Evolutionary conservation across 108 stramenopile genomes (phyloP), one percentile per base, ranked within the genome.

Genomic region (Cyclotella atomus): DNA sequence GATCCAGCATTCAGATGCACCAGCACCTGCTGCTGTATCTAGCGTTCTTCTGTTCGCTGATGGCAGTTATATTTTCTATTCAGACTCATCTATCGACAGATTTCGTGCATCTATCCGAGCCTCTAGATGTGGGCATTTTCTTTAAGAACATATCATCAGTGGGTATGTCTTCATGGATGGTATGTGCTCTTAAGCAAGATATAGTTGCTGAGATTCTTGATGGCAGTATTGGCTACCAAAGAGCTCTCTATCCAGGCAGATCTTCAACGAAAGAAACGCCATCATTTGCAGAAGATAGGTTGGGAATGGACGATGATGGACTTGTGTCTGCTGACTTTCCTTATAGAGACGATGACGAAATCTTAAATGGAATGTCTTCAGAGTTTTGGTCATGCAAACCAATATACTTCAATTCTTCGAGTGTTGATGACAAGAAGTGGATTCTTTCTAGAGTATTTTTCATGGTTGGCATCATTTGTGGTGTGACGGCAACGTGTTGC

Each of bases 271-370:
- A 35, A 53, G 55, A 73, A 9, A 38, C 41, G 30, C 6, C 41
- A 59, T 27, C 59, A 71, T 25, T 17, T 19, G 45, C 28, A 29
- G 27, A 54, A 5, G 62, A 77, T 33, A 52, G 34, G 47, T 61
- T 50, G 44, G 62, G 23, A 20, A 25, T 70, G 14, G 76, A n/a
- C n/a, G 38, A 77, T 59, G 76, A 70, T 44, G 32, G 62, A 9
- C 69, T 77, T 34, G 62, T 46, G 8, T 35, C 61, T 6, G 69
- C 61, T n/a, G 59, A 47, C 24, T 77, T 60, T 65, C 76, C 76
- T 12, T 70, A 77, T 34, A 59, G 44, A 19, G 76, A 77, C 27
- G 76, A 77, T 27, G 76, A 77, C 53, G 55, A 56, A 21, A 30
- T 27, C 19, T 65, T 46, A 27, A 43, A 46, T 4, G 24, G 45